A percentile compares a stretch with the other conserved stretches of the same genome.
Evolutionary conservation across 257 asterid species (phyloP).

Genomic region (Ballota nigra): DNA sequence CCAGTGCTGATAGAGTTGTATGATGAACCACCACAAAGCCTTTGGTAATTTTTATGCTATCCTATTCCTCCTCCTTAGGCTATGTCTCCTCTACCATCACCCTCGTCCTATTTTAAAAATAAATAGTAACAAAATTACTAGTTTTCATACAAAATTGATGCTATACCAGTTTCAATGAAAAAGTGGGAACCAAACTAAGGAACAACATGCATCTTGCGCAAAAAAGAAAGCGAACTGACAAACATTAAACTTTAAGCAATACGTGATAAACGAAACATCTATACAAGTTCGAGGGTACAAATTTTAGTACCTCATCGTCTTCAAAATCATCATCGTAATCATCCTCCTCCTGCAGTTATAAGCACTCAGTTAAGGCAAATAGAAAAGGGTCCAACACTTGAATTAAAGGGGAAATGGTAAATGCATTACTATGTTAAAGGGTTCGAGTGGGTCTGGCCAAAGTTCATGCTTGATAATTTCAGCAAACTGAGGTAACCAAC

Average conservation of each 20-base stretch:
- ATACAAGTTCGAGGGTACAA: background rate
- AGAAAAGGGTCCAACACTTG: background rate
- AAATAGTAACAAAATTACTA: no score
- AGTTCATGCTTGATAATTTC: background rate
- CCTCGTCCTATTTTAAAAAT: no score
- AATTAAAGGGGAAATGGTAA: background rate
- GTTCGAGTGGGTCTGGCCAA: background rate
- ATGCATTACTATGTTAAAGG: background rate
- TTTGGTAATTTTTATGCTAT: no score
- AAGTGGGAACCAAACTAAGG: no score
- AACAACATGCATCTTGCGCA: no score
- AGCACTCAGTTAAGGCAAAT: background rate
- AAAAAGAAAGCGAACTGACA: background rate
- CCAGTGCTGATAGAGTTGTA: no score
- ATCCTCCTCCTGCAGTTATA: background rate
- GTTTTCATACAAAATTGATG: no score
- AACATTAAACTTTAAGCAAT: background rate
- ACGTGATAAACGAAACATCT: background rate
- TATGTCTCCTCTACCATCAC: no score
- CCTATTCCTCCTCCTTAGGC: no score
- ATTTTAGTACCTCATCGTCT: constrained; percentile 27
- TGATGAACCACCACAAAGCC: no score
- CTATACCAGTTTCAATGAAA: no score
- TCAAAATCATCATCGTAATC: constrained; percentile 37
- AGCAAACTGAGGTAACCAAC: background rate